Evolutionary conservation across 2,329 filamentous ascomycete genomes (phyloP).

Genomic region (Aspergillus intermedius): DNA sequence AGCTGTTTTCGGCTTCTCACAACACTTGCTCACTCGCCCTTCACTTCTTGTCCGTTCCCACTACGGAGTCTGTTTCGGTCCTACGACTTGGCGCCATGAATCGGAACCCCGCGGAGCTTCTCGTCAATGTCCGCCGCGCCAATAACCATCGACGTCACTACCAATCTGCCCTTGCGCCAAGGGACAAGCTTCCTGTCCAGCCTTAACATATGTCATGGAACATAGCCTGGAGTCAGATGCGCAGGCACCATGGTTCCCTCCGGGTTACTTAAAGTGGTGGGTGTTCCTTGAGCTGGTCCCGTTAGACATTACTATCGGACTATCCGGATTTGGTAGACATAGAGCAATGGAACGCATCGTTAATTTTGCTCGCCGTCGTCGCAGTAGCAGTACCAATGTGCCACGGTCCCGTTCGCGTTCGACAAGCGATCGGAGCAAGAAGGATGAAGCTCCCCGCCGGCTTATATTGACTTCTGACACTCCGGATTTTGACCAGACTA

Average conservation of each 20-base stretch:
- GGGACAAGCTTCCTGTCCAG: neutral
- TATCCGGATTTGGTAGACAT: neutral
- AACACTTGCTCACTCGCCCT: too few relatives aligned
- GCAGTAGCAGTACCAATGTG: conserved; percentile 7
- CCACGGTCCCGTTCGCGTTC: conserved; percentile 3
- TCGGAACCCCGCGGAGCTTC: neutral
- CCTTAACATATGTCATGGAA: conserved; percentile 3
- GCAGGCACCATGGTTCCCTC: neutral
- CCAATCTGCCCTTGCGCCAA: neutral
- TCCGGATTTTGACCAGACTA: conserved; percentile 46
- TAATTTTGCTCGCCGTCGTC: conserved; percentile 8
- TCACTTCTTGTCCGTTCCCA: too few relatives aligned
- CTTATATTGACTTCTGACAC: conserved; percentile 27
- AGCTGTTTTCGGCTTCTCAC: too few relatives aligned
- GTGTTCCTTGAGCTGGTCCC: neutral
- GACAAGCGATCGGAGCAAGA: neutral
- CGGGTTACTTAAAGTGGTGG: neutral
- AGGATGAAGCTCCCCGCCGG: conserved; percentile 13
- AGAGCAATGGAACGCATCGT: neutral
- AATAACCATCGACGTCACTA: conserved; percentile 18
- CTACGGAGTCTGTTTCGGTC: too few relatives aligned
- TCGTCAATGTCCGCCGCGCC: conserved; percentile 1
- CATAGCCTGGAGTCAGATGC: neutral
- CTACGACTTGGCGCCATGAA: neutral
- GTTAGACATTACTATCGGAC: neutral